phyloP scores from a whole-genome alignment of 148 eudicot species.

The Camellia sinensis region DNA sequence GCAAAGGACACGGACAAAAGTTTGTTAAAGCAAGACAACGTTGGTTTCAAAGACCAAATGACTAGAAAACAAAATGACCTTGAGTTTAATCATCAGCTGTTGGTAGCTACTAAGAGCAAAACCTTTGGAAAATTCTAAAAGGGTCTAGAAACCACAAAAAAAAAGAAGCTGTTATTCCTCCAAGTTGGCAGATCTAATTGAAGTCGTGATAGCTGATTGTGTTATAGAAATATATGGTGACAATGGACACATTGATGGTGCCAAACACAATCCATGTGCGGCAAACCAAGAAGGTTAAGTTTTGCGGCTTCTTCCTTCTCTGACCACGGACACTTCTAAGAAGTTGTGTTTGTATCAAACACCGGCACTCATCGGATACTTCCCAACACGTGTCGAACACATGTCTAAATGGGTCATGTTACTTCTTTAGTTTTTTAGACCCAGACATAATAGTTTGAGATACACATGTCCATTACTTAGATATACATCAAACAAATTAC shows the following conservation, averaged over 20 bases:
- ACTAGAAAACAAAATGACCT: conserved; percentile 9
- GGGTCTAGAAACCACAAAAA: not conserved
- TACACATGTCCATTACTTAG: too few relatives aligned
- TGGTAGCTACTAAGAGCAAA: conserved; percentile 10
- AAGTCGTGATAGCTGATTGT: not conserved
- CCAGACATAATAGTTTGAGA: too few relatives aligned
- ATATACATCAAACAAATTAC: too few relatives aligned
- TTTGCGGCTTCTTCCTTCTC: too few relatives aligned
- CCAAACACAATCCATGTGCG: not conserved
- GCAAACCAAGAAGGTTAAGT: too few relatives aligned
- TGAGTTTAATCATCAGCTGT: conserved; percentile 19
- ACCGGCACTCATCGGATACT: too few relatives aligned
- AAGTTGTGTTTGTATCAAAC: too few relatives aligned
- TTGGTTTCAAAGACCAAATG: conserved; percentile 9
- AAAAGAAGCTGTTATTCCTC: not conserved
- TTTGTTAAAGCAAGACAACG: not conserved
- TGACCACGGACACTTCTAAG: too few relatives aligned
- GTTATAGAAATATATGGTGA: not conserved
- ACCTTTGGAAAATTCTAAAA: not conserved
- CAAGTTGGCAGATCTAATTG: not conserved
- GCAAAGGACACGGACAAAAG: not conserved
- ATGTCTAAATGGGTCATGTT: too few relatives aligned
- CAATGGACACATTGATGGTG: not conserved
- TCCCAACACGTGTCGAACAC: too few relatives aligned
- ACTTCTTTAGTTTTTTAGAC: too few relatives aligned